Evolutionary conservation across 202 grass and related monocot species (phyloP), one percentile per base, ranked within the genome.

Genomic region (Digitaria exilis): DNA sequence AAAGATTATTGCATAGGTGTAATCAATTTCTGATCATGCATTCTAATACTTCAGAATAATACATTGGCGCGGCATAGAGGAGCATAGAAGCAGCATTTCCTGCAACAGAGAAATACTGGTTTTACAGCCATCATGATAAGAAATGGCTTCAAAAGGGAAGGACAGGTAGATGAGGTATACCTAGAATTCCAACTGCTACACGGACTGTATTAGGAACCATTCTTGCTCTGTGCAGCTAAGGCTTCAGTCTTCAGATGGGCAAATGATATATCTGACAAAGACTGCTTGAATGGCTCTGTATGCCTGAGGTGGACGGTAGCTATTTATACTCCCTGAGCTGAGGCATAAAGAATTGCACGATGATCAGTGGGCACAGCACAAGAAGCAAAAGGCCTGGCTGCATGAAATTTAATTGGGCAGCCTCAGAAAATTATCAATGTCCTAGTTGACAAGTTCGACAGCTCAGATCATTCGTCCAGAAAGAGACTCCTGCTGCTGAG

Each of bases 71-170:
- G 78, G 89, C 39, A 11, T 78, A 91, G 26, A 91, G 89, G 58
- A 91, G 85, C 71, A 91, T 71, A 31, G 89, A 87, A 26, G 89
- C 76, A 73, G 77, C 85, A 81, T 91, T 87, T 61, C 89, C 89
- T 91, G 89, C 65, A 87, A 74, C 61, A 16, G 3, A 15, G 3
- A 32, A 6, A 2, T 7, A 26, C 21, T 9, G 21, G 15, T 22
- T 70, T 65, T 35, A 57, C 57, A 64, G 28, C 39, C 9, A 56
- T 34, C 35, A 50, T 75, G 49, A 75, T 72, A 45, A 12, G 19
- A 51, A 72, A 25, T 24, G 3, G 10, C 30, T n/a, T 73, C 17
- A 25, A 71, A 41, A 50, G 6, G 46, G 59, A 41, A 50, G 6
- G 46, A 66, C 21, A 34, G 48, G 10, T 19, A 71, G 46, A 75